These are phyloP conservation scores for Pseudotsuga menziesii DNA, from an alignment of 75 land plant species.

Conservation along the genomic window DNA sequence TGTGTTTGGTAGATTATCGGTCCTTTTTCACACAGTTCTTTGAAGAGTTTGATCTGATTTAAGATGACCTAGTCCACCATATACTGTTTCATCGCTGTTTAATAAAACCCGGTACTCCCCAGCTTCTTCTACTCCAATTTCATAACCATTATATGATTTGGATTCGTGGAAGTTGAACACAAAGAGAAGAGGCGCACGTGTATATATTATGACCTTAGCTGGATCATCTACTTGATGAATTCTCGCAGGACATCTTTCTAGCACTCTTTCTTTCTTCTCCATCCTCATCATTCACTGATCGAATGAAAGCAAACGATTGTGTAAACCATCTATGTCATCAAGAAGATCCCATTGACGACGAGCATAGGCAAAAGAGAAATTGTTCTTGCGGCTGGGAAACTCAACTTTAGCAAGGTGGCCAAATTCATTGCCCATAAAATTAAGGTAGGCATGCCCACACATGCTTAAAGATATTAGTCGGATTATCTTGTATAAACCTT, in stretches of 20 bases:
- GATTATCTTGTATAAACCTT: constrained; percentile 63
- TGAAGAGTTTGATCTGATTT: constrained; percentile 24
- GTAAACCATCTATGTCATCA: constrained; percentile 22
- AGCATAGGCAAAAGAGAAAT: constrained; percentile 66
- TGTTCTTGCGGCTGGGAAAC: constrained; percentile 81
- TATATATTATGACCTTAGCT: constrained; percentile 80
- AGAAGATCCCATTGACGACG: constrained; percentile 76
- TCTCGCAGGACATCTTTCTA: too few relatives aligned
- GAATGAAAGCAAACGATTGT: constrained; percentile 56
- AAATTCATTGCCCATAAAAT: constrained; percentile 99
- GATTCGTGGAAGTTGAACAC: constrained; percentile 80
- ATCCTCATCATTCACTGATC: constrained; percentile 45
- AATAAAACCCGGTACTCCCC: constrained; percentile 86
- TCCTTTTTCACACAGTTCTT: constrained; percentile 44
- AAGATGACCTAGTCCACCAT: constrained; percentile 61
- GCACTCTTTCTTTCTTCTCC: too few relatives aligned
- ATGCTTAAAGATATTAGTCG: constrained; percentile 70
- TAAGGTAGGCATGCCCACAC: too few relatives aligned
- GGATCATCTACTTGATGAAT: too few relatives aligned
- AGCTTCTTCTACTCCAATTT: constrained; percentile 82
- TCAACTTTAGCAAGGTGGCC: constrained; percentile 95
- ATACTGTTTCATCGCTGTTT: constrained; percentile 58
- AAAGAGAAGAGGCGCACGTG: constrained; percentile 72
- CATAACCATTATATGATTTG: constrained; percentile 53
- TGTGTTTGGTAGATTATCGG: constrained; percentile 50